A percentile compares a stretch with the other conserved stretches of the same genome.
Evolutionary conservation across 306 rosid species (phyloP).

Genomic region (Psophocarpus tetragonolobus): DNA sequence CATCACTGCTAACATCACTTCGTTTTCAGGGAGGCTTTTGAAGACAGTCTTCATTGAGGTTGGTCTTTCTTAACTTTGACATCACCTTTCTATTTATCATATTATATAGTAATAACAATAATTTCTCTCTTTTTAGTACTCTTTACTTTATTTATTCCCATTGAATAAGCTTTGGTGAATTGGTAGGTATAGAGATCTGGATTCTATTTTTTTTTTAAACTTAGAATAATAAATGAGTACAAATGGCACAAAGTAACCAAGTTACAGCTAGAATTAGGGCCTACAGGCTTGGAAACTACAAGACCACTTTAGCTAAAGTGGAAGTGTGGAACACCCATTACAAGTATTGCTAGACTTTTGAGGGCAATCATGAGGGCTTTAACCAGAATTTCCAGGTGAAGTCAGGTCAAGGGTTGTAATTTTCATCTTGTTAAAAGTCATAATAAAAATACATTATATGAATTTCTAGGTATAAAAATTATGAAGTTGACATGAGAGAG

Average conservation of each 20-base stretch:
- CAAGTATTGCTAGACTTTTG: conserved; percentile 4
- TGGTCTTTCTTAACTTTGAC: neutral
- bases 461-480: neutral
- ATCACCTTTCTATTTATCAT: neutral
- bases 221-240: neutral
- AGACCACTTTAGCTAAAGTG: conserved; percentile 45
- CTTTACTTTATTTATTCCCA: neutral
- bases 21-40: conserved; percentile 71
- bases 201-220: neutral
- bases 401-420: neutral
- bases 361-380: conserved; percentile 24
- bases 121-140: too few species aligned
- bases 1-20: conserved; percentile 69
- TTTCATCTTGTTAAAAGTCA: neutral
- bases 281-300: conserved; percentile 34
- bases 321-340: conserved; percentile 38
- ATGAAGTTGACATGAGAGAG: too few species aligned
- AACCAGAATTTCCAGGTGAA: conserved; percentile 40
- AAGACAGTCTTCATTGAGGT: conserved; percentile 95
- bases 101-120: too few species aligned
- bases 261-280: conserved; percentile 28
- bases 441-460: neutral
- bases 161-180: neutral
- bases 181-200: neutral
- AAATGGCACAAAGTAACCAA: neutral